Base-by-base conservation (phyloP, 1,284 basidiomycete species). In the Termitomyces sp. region DNA sequence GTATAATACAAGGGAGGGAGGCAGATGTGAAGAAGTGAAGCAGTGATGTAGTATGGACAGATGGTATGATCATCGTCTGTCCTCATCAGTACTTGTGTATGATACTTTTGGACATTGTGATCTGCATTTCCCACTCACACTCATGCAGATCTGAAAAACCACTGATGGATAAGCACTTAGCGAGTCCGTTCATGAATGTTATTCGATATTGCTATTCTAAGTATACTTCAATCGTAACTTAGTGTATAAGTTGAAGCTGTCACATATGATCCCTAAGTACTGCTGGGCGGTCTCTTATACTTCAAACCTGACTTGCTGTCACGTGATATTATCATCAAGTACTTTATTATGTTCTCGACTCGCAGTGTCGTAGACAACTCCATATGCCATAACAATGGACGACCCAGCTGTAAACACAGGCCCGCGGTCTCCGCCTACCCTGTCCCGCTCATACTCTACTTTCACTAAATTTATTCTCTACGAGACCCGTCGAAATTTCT, bases 391-490 rank as follows among this genome's bases (percentile, higher is more conserved):
- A 8, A 8, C 19, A 19, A 50, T 50, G 49, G 49, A 50, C 8
- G 38, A 50, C 5, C 9, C 39, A 15, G 49, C 39, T 33, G 10
- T 28, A 41, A 30, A 41, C 28, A 28, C 26, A 21, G 24, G 1
- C 15, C 10, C 24, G 24, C 34, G 38, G 34, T 24, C 47, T 38
- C 24, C 15, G 34, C n/a, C 47, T 38, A 24, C 31, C 15, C 21
- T 42, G 7, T 53, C 43, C 12, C 58, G 56, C 24, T 45, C 39
- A 47, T 60, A 69, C 26, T 67, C 72, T 15, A 77, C 83, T 0
- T 86, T 86, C 68, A 94, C 94, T 72, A 94, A 94, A 68, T 95
- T 94, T 74, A 88, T 92, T 19, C 73, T 97, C 4, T 96, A 95
- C 67, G 94, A 96, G 73, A 96, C 90, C 61, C 84, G 86, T 55